Evolutionary conservation across 2,329 filamentous ascomycete genomes (phyloP), one percentile per base, ranked within the genome.

Genomic region (Scortechinia acanthostroma): DNA sequence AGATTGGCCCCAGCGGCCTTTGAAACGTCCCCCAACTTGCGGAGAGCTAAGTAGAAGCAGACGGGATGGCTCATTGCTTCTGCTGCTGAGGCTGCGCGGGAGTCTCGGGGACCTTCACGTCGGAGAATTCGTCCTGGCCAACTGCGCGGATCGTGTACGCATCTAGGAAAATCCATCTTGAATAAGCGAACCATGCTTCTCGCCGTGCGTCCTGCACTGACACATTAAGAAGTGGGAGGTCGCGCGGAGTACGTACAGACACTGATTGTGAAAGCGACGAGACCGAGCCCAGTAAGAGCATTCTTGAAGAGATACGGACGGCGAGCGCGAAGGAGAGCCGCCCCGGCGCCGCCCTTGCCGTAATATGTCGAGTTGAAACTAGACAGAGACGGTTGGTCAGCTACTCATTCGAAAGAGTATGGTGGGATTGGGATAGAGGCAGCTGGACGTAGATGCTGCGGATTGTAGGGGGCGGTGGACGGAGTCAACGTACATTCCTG

Each of bases 231-330:
- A 10, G n/a, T 30, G 25, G 25, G n/a, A 30, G n/a, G n/a, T n/a
- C n/a, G n/a, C n/a, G n/a, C n/a, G 43, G 30, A 44, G n/a, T n/a
- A 78, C 88, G 51, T 79, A 98, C 93, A 98, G 55, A 98, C 86
- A 51, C 81, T 80, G 51, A 88, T 74, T n/a, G 88, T 83, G 53
- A 97, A 81, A 17, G 73, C 74, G 53, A 86, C 73, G 43, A 97
- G 76, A 14, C 73, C 79, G n/a, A 86, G 58, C 16, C 93, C 93
- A 1, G 90, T 89, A 48, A 91, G 56, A 21, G 85, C 76, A 66
- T 98, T 98, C 71, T 87, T 94, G 65, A 96, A 69, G 33, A 98
- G 76, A 64, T 94, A 98, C 43, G 93, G 93, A 55, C 88, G 83
- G 56, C 94, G 83, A 46, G 93, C 91, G 59, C 93, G 88, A 61